Evolutionary conservation across 345 rosid genomes (phyloP).

Genomic region (Aquilaria malaccensis): DNA sequence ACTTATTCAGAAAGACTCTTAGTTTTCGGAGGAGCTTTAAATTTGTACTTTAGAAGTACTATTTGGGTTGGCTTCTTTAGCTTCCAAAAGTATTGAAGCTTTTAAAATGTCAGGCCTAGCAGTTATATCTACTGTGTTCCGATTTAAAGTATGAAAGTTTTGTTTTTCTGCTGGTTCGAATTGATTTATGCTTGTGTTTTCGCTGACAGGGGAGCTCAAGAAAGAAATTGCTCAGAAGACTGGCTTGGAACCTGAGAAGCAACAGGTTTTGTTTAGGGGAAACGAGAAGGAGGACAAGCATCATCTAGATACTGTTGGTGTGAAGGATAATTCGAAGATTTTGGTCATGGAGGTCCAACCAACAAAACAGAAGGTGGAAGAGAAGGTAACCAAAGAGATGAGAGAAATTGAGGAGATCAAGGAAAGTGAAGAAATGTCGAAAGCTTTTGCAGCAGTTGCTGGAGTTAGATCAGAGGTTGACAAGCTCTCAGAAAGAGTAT

Average conservation of each 20-base stretch:
- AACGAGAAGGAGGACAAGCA: constrained; percentile 62
- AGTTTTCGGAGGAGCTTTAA: too few species aligned
- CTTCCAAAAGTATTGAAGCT: too few species aligned
- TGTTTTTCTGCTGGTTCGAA: background rate
- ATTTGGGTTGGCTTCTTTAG: too few species aligned
- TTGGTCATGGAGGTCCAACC: constrained; percentile 39
- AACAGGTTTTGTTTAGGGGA: constrained; percentile 71
- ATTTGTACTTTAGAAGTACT: too few species aligned
- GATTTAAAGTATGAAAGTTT: too few species aligned
- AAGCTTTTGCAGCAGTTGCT: constrained; percentile 47
- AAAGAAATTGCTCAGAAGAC: constrained; percentile 35
- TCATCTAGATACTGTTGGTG: constrained; percentile 45
- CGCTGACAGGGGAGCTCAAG: constrained; percentile 56
- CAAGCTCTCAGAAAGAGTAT: constrained; percentile 72
- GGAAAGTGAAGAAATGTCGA: constrained; percentile 32
- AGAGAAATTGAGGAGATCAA: constrained; percentile 20
- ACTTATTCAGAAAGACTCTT: too few species aligned
- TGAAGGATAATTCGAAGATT: constrained; percentile 62
- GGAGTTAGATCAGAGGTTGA: constrained; percentile 53
- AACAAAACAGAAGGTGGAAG: constrained; percentile 26
- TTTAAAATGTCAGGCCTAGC: too few species aligned
- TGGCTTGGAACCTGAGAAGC: constrained; percentile 39
- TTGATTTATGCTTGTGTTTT: background rate
- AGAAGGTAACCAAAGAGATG: constrained; percentile 19
- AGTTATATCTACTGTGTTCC: too few species aligned